A percentile compares a stretch with the other conserved stretches of the same genome.
These are phyloP conservation scores for Plantago elongata DNA, from an alignment of 257 asterid genomes.

Conservation along the genomic window DNA sequence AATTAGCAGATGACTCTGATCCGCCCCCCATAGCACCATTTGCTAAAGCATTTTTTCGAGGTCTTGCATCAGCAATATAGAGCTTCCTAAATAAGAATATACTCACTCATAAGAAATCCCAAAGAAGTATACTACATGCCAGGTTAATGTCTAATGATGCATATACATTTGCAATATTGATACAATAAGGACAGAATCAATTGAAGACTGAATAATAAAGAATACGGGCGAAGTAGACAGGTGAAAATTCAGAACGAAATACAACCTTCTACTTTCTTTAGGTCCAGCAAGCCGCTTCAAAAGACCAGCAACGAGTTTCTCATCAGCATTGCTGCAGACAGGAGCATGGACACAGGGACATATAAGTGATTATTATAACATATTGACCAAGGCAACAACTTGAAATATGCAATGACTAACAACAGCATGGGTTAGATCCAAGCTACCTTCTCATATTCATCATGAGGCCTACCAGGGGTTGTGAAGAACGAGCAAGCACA, in stretches of 20 bases:
- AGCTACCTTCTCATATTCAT: conserved; percentile 95
- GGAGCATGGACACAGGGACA: conserved; percentile 17
- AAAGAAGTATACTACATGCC: conserved; percentile 3
- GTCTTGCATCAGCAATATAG: conserved; percentile 98
- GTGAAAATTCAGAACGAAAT: background rate
- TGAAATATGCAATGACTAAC: conserved; percentile 13
- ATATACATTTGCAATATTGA: conserved; percentile 1
- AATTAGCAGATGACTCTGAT: conserved; percentile 96
- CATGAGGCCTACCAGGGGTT: conserved; percentile 95
- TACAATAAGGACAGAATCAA: conserved; percentile 5
- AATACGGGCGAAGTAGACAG: conserved; percentile 10
- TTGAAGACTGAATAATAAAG: conserved; percentile 7
- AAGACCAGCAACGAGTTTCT: conserved; percentile 85
- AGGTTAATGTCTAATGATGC: background rate
- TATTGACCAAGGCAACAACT: conserved; percentile 7
- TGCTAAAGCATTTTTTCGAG: conserved; percentile 97
- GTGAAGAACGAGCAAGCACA: conserved; percentile 96
- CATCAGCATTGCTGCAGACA: conserved; percentile 81
- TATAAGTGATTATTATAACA: conserved; percentile 5
- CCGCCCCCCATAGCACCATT: conserved; percentile 99
- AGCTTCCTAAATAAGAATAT: conserved; percentile 59
- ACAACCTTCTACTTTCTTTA: conserved; percentile 62
- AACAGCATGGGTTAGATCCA: conserved; percentile 13
- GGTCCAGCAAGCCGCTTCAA: conserved; percentile 74
- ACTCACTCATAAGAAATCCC: conserved; percentile 16